Conservation (phyloP, 2,329 filamentous ascomycete genomes). For the Diaporthe longicolla region DNA sequence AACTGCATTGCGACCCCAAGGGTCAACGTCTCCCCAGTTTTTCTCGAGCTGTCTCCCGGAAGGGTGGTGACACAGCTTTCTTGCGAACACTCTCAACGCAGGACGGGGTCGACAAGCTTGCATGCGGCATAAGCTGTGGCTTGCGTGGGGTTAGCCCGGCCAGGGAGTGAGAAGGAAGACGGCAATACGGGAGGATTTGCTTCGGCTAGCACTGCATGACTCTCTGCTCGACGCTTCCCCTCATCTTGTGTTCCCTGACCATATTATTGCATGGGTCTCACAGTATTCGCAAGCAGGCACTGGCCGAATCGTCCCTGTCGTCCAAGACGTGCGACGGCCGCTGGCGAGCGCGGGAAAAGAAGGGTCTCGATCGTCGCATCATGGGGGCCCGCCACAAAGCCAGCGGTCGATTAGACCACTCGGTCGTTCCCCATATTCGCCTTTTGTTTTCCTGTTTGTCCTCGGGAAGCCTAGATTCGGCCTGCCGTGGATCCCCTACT, state of each 20-base stretch:
- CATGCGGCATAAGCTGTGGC: constrained; percentile 37
- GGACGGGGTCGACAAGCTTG: constrained; percentile 34
- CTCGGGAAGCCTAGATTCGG: constrained; percentile 38
- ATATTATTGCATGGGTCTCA: constrained; percentile 36
- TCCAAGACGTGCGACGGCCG: constrained; percentile 7
- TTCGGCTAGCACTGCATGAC: constrained; percentile 35
- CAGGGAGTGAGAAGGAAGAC: constrained; percentile 20
- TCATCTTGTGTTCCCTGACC: constrained; percentile 42
- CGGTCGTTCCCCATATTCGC: constrained; percentile 19
- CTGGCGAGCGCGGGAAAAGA: constrained; percentile 25
- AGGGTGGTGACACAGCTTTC: constrained; percentile 26
- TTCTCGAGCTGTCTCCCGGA: constrained; percentile 13
- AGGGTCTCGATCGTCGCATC: constrained; percentile 25
- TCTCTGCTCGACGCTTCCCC: constrained; percentile 38
- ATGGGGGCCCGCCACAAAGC: constrained; percentile 10
- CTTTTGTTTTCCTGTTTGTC: constrained; percentile 15
- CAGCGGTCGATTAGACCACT: constrained; percentile 10
- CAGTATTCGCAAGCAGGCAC: constrained; percentile 20
- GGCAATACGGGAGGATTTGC: constrained; percentile 38
- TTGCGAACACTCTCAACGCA: constrained; percentile 12
- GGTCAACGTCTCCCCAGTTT: neutral
- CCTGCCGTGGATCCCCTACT: constrained; percentile 24
- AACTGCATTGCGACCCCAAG: constrained; percentile 24
- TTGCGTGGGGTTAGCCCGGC: constrained; percentile 36
- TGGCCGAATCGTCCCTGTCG: constrained; percentile 1